Base-by-base conservation (phyloP, 2,329 filamentous ascomycete genomes). In the Drechslerella coelobrocha region DNA sequence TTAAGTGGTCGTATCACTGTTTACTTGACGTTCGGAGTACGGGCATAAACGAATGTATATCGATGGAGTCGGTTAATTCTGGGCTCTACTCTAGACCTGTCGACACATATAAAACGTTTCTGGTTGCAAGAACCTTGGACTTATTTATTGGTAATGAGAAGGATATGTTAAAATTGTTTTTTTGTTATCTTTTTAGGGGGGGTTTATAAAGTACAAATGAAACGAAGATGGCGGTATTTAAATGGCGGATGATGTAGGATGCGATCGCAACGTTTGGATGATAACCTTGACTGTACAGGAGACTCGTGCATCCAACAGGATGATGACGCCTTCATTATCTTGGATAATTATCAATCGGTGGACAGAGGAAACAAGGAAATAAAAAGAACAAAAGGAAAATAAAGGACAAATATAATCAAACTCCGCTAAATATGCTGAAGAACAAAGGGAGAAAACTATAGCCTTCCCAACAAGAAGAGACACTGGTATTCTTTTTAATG, bases 351-450 rank as follows among this genome's bases (percentile, higher is more conserved):
- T 41, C 27, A 51, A 39, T 45, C 41, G 10, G 21, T 21, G n/a
- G 19, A 45, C 41, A 45, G 27, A 47, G 19, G 29, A 50, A 19
- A 24, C 5, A 47, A 53, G 53, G 48, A 45, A 24, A 51, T 45
- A 37, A 37, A 27, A n/a, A 60, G 3, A 47, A 54, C 7, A 21
- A 55, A 55, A 47, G 19, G 21, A 41, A 23, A 45, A 21, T 10
- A 21, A 23, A 23, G 4, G 17, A 45, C 5, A 51, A 9, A 26
- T 2, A 51, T 10, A 51, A 48, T n/a, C 50, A 52, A 63, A 71
- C 66, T 60, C 66, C 66, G 66, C 66, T 71, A 71, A 71, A 71
- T 57, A 63, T 71, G 66, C 66, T 63, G 65, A 62, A 43, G 62
- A 41, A n/a, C 52, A 34, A 45, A 45, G 8, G 2, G 17, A 45